A percentile compares a stretch with the other conserved stretches of the same genome.
Evolutionary conservation across 306 rosid species (phyloP).

Genomic region (Cyclanthera cordifolia): DNA sequence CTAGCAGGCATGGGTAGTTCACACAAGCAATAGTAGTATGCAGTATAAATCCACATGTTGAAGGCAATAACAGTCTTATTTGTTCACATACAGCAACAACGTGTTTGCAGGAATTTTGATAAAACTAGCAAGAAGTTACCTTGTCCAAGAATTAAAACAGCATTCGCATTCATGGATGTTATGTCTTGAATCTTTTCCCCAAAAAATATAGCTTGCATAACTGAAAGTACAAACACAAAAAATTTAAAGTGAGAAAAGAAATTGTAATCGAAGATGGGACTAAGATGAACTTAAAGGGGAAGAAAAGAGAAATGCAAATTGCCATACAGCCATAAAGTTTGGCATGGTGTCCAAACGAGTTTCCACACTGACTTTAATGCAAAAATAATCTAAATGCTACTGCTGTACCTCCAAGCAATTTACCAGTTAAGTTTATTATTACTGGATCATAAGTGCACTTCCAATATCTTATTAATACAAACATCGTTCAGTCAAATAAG

Average conservation of each 20-base stretch:
- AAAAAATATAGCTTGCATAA: slow-evolving; percentile 47
- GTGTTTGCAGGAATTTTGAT: not conserved
- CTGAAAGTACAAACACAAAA: slow-evolving; percentile 18
- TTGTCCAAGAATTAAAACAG: slow-evolving; percentile 80
- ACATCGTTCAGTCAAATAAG: not conserved
- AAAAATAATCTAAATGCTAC: not conserved
- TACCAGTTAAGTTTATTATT: not conserved
- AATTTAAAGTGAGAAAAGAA: not conserved
- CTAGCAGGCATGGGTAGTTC: not conserved
- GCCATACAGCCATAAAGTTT: not conserved
- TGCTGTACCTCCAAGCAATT: not conserved
- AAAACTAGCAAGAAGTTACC: slow-evolving; percentile 28
- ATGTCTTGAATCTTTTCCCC: slow-evolving; percentile 75
- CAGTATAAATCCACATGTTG: not conserved
- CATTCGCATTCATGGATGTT: slow-evolving; percentile 47
- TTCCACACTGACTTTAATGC: not conserved
- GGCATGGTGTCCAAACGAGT: slow-evolving; percentile 2
- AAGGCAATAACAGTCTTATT: not conserved
- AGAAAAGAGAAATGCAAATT: not conserved
- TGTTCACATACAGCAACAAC: not conserved
- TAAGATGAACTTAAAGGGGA: not conserved
- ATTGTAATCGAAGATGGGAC: not conserved
- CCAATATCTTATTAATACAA: not conserved
- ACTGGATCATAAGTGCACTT: too few species aligned
- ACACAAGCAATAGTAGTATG: not conserved